Percentiles rank a stretch among this genome's conserved stretches.
These are phyloP conservation scores for Colletotrichum higginsianum DNA, from an alignment of 2,329 filamentous ascomycete species.

Conservation along the genomic window DNA sequence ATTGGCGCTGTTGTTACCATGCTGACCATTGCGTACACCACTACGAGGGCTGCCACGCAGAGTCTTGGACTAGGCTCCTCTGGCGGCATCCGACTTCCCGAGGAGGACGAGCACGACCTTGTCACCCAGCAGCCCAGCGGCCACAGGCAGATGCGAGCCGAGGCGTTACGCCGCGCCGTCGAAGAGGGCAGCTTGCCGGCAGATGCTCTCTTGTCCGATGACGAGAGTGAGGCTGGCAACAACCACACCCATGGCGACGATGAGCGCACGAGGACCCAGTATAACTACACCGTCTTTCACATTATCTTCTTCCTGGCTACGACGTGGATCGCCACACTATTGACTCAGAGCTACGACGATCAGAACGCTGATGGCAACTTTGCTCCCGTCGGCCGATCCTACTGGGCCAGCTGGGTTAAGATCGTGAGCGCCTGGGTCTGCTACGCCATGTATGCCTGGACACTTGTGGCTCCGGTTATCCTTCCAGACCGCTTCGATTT, in stretches of 20 bases:
- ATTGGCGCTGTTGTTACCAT: conserved; percentile 96
- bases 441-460: conserved; percentile 95
- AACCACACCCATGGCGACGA: conserved; percentile 81
- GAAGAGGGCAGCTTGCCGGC: conserved; percentile 94
- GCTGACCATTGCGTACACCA: conserved; percentile 97
- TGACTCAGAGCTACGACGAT: conserved; percentile 80
- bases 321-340: conserved; percentile 92
- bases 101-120: conserved; percentile 88
- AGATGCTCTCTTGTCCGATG: conserved; percentile 85
- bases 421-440: conserved; percentile 98
- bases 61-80: conserved; percentile 78
- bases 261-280: conserved; percentile 90
- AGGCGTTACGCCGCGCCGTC: conserved; percentile 91
- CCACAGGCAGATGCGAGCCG: conserved; percentile 92
- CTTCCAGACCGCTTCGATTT: conserved; percentile 89
- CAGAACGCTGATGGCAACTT: conserved; percentile 80
- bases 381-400: conserved; percentile 92
- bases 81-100: conserved; percentile 73
- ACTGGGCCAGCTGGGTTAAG: conserved; percentile 99
- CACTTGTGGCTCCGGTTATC: conserved; percentile 86
- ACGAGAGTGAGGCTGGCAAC: conserved; percentile 75
- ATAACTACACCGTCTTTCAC: conserved; percentile 97
- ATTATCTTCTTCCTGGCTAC: conserved; percentile 98
- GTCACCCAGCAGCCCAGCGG: conserved; percentile 86
- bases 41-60: conserved; percentile 94